A percentile compares a stretch with the other conserved stretches of the same genome.
These are phyloP conservation scores for Hymenoscyphus salicellus DNA, from an alignment of 2,329 filamentous ascomycete species.

Conservation along the genomic window DNA sequence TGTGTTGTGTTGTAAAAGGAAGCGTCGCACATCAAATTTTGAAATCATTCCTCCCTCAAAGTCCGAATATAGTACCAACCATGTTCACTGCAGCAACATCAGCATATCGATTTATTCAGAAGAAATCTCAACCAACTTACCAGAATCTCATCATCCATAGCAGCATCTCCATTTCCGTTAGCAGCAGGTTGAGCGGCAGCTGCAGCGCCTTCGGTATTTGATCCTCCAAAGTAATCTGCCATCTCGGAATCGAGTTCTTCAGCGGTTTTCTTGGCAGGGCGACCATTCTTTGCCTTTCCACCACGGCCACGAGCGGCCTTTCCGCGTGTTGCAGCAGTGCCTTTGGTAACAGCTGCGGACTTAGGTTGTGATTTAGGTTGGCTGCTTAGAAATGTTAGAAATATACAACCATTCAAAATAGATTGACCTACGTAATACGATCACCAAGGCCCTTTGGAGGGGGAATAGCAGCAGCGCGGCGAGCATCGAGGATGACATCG, in stretches of 20 bases:
- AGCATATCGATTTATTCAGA: neutral
- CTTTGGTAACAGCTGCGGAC: constrained; percentile 73
- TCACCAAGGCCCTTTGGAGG: constrained; percentile 76
- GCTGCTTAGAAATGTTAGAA: constrained; percentile 36
- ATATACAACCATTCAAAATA: neutral
- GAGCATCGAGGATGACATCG: constrained; percentile 82
- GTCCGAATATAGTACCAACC: neutral
- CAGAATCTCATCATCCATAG: constrained; percentile 65
- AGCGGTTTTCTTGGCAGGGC: constrained; percentile 79
- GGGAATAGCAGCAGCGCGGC: constrained; percentile 64
- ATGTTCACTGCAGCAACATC: constrained; percentile 13
- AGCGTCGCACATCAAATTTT: constrained; percentile 10
- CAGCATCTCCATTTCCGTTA: constrained; percentile 48
- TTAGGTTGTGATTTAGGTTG: constrained; percentile 74
- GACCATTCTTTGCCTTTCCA: constrained; percentile 51
- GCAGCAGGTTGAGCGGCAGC: constrained; percentile 27
- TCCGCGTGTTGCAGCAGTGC: constrained; percentile 57
- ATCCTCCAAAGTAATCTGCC: constrained; percentile 79
- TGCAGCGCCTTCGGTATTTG: constrained; percentile 46
- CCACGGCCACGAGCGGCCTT: constrained; percentile 37
- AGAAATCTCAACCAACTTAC: constrained; percentile 19
- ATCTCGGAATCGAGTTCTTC: constrained; percentile 98
- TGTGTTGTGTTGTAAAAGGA: constrained; percentile 11
- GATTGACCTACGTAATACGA: constrained; percentile 67
- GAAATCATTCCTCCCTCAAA: constrained; percentile 3